Percentiles rank a stretch among this genome's conserved stretches.
Conservation (phyloP, 768 basidiomycete genomes). For the Suillus subluteus region DNA sequence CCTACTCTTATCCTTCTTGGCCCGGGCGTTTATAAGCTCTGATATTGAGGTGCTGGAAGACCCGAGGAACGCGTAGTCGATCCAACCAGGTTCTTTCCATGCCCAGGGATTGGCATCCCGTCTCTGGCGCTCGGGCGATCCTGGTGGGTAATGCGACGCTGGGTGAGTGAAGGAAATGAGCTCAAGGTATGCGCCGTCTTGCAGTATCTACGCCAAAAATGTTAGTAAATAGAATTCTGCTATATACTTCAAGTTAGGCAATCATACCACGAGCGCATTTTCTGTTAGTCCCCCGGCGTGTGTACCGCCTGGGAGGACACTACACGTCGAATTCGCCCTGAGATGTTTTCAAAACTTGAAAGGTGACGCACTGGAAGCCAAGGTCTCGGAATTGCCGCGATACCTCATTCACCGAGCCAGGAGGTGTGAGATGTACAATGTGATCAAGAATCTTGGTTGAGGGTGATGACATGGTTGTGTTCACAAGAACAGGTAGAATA, state of each 20-base stretch:
- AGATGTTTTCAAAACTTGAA: background rate
- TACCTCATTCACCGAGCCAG: constrained; percentile 54
- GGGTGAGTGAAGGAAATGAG: constrained; percentile 69
- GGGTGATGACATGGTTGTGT: constrained; percentile 25
- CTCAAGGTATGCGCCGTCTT: constrained; percentile 67
- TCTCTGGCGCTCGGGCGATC: constrained; percentile 45
- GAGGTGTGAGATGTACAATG: constrained; percentile 72
- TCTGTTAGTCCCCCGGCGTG: constrained; percentile 66
- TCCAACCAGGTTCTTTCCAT: constrained; percentile 59
- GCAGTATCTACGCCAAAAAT: constrained; percentile 44
- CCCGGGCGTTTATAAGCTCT: constrained; percentile 56
- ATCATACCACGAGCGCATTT: constrained; percentile 64
- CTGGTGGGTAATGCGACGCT: constrained; percentile 53
- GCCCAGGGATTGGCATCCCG: constrained; percentile 61
- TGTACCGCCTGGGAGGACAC: constrained; percentile 68
- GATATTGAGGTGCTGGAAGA: constrained; percentile 50
- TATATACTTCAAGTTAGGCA: background rate
- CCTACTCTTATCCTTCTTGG: constrained; percentile 39
- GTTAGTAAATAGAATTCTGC: background rate
- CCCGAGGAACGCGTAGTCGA: constrained; percentile 68
- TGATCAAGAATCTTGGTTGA: constrained; percentile 61
- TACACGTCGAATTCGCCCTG: constrained; percentile 27
- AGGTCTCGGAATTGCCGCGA: constrained; percentile 57
- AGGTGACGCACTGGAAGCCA: constrained; percentile 62
- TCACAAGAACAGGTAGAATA: background rate